Evolutionary conservation across 306 rosid genomes (phyloP), one percentile per base, ranked within the genome.

Genomic region (Sesbania bispinosa): DNA sequence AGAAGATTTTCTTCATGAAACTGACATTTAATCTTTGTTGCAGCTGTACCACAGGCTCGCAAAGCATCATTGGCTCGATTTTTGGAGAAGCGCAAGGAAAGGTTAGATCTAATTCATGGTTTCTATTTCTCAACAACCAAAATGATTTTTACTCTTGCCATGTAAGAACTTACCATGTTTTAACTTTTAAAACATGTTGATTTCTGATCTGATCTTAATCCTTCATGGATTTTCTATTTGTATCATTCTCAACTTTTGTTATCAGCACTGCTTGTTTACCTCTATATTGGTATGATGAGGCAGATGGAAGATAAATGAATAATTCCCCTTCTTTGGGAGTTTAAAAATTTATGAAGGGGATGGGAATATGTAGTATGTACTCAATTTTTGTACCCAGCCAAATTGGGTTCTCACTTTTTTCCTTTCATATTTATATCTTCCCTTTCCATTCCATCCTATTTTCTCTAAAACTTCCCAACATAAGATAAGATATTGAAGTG

Each of bases 41-140:
- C 77, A 84, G 88, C 94, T 48, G 88, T 89, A 58, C 97, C 97
- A 79, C 99, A 88, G 83, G 93, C 99, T 0, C 95, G 97, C 0
- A 88, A 95, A 80, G 97, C 99, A 80, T 91, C 99, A n/a, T 81
- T 95, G 85, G 82, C 92, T 70, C 83, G 99, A 11, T 95, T 91
- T 75, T 78, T 95, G 67, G 96, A 91, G 88, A 95, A 95, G 89
- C 94, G 99, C 78, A 91, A 84, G 82, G 97, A 88, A 79, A 89
- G 99, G 99, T 95, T 94, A 84, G 67, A 70, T 46, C 10, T 36
- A 36, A 24, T 45, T 6, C 24, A 6, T 10, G 19, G 8, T 47
- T 20, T 62, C 7, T 39, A 2, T 67, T 23, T 73, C 20, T 33
- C 35, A 15, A 24, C 19, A 32, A 46, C 3, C 20, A 6, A 10